phyloP scores from a whole-genome alignment of 495 filamentous ascomycete species.

The Aspergillus campestris region DNA sequence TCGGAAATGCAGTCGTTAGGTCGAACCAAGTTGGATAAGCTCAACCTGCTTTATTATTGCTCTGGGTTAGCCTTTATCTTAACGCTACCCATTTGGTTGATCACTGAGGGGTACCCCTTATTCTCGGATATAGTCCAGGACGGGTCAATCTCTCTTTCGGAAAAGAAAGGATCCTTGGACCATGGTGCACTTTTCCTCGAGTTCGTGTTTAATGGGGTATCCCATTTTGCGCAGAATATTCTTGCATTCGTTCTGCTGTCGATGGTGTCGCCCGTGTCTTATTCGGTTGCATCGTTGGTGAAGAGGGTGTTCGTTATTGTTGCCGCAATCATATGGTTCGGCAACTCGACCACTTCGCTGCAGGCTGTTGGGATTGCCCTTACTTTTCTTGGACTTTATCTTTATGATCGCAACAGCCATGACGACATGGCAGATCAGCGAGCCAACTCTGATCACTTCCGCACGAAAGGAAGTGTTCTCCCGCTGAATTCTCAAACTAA shows the following conservation, averaged over 20 bases:
- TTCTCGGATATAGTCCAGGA: conserved; percentile 36
- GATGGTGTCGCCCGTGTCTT: conserved; percentile 90
- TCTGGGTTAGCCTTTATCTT: conserved; percentile 83
- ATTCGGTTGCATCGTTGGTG: conserved; percentile 89
- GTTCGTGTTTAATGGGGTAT: conserved; percentile 93
- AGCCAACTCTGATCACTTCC: conserved; percentile 48
- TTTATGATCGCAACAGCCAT: conserved; percentile 90
- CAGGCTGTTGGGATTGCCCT: conserved; percentile 80
- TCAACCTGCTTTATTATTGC: conserved; percentile 95
- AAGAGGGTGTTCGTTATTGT: conserved; percentile 97
- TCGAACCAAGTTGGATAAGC: conserved; percentile 79
- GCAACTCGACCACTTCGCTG: conserved; percentile 69
- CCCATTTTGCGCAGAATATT: conserved; percentile 95
- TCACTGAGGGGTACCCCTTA: conserved; percentile 74
- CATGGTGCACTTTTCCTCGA: conserved; percentile 71
- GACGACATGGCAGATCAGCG: conserved; percentile 72
- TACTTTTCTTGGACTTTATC: conserved; percentile 87
- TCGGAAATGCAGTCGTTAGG: conserved; percentile 50
- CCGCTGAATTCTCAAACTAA: conserved; percentile 48
- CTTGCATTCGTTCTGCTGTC: conserved; percentile 87
- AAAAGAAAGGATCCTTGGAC: conserved; percentile 60
- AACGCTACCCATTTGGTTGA: conserved; percentile 90
- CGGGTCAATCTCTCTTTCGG: conserved; percentile 60
- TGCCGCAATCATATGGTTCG: conserved; percentile 94
- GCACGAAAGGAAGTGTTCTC: conserved; percentile 55